These are phyloP conservation scores for Maudiozyma saulgeensis DNA, from an alignment of 805 yeast species.

Conservation along the genomic window DNA sequence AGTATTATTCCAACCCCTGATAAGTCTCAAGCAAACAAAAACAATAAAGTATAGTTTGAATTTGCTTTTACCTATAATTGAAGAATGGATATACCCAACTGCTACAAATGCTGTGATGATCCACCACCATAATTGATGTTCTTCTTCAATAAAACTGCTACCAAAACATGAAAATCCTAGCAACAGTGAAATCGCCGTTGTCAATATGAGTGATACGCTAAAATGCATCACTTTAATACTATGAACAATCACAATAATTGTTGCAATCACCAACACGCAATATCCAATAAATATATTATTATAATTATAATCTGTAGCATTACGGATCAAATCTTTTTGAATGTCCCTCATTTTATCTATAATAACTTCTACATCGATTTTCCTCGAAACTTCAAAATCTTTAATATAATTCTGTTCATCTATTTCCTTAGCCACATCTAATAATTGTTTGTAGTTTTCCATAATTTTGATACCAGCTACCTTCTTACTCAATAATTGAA, in stretches of 20 bases:
- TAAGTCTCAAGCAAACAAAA: slow-evolving; percentile 38
- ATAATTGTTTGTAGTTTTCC: slow-evolving; percentile 53
- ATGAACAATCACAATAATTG: slow-evolving; percentile 2
- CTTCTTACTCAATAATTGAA: slow-evolving; percentile 39
- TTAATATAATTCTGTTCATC: background rate
- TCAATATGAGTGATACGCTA: slow-evolving; percentile 4
- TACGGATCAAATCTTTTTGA: slow-evolving; percentile 42
- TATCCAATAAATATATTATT: slow-evolving; percentile 33
- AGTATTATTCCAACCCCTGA: slow-evolving; percentile 80
- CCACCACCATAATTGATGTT: slow-evolving; percentile 96
- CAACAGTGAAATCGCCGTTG: slow-evolving; percentile 24
- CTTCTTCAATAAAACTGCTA: slow-evolving; percentile 89
- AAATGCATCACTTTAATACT: slow-evolving; percentile 1
- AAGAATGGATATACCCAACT: background rate
- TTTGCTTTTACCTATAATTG: background rate
- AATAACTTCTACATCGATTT: slow-evolving; percentile 11
- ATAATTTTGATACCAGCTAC: slow-evolving; percentile 25
- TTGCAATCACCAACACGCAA: slow-evolving; percentile 12
- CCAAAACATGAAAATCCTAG: slow-evolving; percentile 61
- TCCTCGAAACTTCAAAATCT: slow-evolving; percentile 2
- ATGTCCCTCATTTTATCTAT: slow-evolving; percentile 35
- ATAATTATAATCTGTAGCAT: slow-evolving; percentile 69
- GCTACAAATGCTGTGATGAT: slow-evolving; percentile 31
- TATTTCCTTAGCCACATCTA: slow-evolving; percentile 20
- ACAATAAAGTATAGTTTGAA: slow-evolving; percentile 9